Base-by-base conservation (phyloP, 108 stramenopile species). In the Nitzschia sp. region DNA sequence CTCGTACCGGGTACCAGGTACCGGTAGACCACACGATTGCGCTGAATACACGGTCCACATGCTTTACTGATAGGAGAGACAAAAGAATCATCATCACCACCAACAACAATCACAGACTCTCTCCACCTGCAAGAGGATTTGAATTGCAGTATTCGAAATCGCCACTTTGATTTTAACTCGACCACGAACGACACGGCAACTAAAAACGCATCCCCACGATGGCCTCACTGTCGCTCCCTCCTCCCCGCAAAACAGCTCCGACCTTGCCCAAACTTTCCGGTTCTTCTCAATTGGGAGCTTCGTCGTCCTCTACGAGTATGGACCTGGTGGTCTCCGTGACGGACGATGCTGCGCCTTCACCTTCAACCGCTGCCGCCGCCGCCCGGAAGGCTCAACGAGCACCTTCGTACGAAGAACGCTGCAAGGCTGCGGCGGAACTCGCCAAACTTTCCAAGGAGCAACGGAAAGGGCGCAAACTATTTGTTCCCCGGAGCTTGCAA, bases 401-500 rank as follows among this genome's bases (percentile, higher is more conserved):
- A 34, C 93, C 93, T 5, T 69, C 80, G 21, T 94, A 94, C 67
- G 76, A 75, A 27, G 72, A 86, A 57, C 87, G 93, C 21, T 91
- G 90, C 66, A 69, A 69, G 38, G 73, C 85, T 17, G 93, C 93
- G 25, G 63, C 86, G 2, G 79, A 75, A 32, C 58, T 85, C 32
- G 67, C 86, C 46, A 77, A 78, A 58, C 57, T 91, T 26, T 50
- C 89, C 29, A 79, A 87, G 61, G 82, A 80, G 33, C 69, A 90
- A 72, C 88, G 93, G 28, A 72, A 75, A 36, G 45, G 64, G 2
- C 50, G 55, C 11, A 80, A 72, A 48, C 74, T 92, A 46, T 99
- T 98, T 77, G 97, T 98, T 15, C 99, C 98, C 6, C 91, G 96
- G 25, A 73, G 72, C 19, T 61, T 95, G 31, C 72, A 63, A 23